A percentile compares a stretch with the other conserved stretches of the same genome.
phyloP scores from a whole-genome alignment of 2,329 filamentous ascomycete genomes.

The Colletotrichum salicis region DNA sequence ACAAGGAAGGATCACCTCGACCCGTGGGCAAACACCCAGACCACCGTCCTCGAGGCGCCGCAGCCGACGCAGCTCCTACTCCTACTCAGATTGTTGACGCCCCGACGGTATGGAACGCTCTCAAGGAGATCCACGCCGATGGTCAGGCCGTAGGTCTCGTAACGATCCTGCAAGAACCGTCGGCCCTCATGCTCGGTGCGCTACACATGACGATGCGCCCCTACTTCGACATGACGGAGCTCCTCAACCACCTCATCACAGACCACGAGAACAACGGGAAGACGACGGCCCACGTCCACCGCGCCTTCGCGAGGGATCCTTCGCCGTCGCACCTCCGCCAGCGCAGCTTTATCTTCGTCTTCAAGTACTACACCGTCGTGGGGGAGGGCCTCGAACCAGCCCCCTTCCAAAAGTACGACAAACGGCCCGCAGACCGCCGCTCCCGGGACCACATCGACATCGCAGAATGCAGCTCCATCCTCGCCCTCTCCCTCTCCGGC shows the following conservation, averaged over 20 bases:
- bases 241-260: slow-evolving; percentile 64
- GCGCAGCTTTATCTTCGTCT: slow-evolving; percentile 69
- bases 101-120: slow-evolving; percentile 53
- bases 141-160: slow-evolving; percentile 65
- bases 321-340: slow-evolving; percentile 58
- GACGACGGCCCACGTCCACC: slow-evolving; percentile 59
- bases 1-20: slow-evolving; percentile 53
- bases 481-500: slow-evolving; percentile 67
- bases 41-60: background rate
- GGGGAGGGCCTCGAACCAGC: slow-evolving; percentile 65
- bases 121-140: slow-evolving; percentile 50
- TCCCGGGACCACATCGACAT: slow-evolving; percentile 65
- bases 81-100: slow-evolving; percentile 51
- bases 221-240: slow-evolving; percentile 71
- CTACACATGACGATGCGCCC: slow-evolving; percentile 67
- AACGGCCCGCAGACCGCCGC: slow-evolving; percentile 50
- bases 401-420: slow-evolving; percentile 69
- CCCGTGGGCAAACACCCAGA: slow-evolving; percentile 32
- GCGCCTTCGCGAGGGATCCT: slow-evolving; percentile 52
- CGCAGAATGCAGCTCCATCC: slow-evolving; percentile 67
- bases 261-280: slow-evolving; percentile 56
- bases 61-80: slow-evolving; percentile 46
- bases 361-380: slow-evolving; percentile 73
- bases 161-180: slow-evolving; percentile 68
- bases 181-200: slow-evolving; percentile 68